phyloP scores from a whole-genome alignment of 768 basidiomycete species.

The Tulasnella sp. region DNA sequence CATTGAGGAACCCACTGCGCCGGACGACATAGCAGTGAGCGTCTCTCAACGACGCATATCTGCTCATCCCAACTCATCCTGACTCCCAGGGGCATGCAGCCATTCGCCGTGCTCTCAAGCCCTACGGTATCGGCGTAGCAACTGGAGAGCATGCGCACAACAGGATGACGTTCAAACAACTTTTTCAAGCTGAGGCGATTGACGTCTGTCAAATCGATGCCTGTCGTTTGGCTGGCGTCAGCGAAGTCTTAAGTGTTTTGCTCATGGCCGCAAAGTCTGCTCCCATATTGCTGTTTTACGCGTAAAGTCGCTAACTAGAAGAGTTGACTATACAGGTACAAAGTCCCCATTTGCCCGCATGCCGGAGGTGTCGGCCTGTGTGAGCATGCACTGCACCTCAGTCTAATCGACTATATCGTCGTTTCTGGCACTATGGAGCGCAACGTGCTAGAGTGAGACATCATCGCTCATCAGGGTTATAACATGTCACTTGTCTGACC shows the following conservation, averaged over 20 bases:
- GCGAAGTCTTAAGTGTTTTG: conserved; percentile 33
- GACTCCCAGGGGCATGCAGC: conserved; percentile 23
- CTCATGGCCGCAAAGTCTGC: conserved; percentile 33
- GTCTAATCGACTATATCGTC: conserved; percentile 33
- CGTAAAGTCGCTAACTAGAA: not conserved
- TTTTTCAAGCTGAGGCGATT: conserved; percentile 34
- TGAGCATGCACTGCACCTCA: conserved; percentile 30
- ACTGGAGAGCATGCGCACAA: conserved; percentile 37
- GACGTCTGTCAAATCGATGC: conserved; percentile 37
- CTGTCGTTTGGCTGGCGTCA: conserved; percentile 33
- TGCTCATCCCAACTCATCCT: conserved; percentile 26
- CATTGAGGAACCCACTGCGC: conserved; percentile 36
- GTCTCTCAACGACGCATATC: not conserved
- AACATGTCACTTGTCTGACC: not conserved
- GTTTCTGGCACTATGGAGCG: conserved; percentile 33
- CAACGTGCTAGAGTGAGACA: conserved; percentile 33
- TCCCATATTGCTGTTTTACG: no score
- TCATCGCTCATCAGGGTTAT: not conserved
- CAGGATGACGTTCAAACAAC: conserved; percentile 34
- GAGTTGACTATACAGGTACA: conserved; percentile 18
- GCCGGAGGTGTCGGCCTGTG: conserved; percentile 35
- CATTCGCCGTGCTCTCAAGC: conserved; percentile 28
- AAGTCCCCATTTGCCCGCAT: conserved; percentile 31
- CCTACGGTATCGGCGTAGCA: conserved; percentile 31
- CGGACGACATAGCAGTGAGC: conserved; percentile 17